These are phyloP conservation scores for Blastocystis sp. DNA, from an alignment of 352 stramenopile genomes.

Conservation along the genomic window DNA sequence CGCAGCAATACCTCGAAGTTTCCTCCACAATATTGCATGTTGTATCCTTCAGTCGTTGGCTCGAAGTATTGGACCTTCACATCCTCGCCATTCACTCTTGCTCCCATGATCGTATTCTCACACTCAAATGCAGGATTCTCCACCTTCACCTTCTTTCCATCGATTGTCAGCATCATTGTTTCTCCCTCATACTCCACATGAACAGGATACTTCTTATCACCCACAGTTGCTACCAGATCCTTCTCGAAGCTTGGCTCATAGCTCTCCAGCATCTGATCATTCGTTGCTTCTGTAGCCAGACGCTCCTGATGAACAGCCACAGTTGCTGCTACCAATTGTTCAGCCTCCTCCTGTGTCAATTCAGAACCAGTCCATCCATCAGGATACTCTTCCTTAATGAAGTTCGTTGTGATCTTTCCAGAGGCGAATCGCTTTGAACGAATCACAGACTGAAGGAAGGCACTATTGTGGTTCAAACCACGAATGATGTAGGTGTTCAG, in stretches of 20 bases:
- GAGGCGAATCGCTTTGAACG: slow-evolving; percentile 79
- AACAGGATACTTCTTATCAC: slow-evolving; percentile 14
- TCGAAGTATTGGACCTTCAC: slow-evolving; percentile 71
- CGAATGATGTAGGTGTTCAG: slow-evolving; percentile 87
- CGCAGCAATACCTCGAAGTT: slow-evolving; percentile 80
- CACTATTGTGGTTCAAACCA: slow-evolving; percentile 84
- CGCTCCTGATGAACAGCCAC: slow-evolving; percentile 63
- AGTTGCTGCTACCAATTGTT: slow-evolving; percentile 64
- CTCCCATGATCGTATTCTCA: background rate
- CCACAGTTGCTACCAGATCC: slow-evolving; percentile 5
- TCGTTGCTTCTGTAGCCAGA: slow-evolving; percentile 9
- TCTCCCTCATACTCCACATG: background rate
- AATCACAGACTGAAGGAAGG: slow-evolving; percentile 78
- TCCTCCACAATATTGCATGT: slow-evolving; percentile 76
- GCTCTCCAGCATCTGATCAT: slow-evolving; percentile 34
- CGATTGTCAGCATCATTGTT: background rate
- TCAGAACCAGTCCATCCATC: slow-evolving; percentile 78
- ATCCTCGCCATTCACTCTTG: background rate
- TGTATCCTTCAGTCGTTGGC: slow-evolving; percentile 72
- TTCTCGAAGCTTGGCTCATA: background rate
- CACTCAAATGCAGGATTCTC: background rate
- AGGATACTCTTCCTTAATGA: slow-evolving; percentile 88
- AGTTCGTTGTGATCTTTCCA: slow-evolving; percentile 90
- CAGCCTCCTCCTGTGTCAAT: slow-evolving; percentile 61
- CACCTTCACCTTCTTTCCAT: slow-evolving; percentile 30